Evolutionary conservation across 2,329 filamentous ascomycete genomes (phyloP).

Genomic region (Colletotrichum sp.): DNA sequence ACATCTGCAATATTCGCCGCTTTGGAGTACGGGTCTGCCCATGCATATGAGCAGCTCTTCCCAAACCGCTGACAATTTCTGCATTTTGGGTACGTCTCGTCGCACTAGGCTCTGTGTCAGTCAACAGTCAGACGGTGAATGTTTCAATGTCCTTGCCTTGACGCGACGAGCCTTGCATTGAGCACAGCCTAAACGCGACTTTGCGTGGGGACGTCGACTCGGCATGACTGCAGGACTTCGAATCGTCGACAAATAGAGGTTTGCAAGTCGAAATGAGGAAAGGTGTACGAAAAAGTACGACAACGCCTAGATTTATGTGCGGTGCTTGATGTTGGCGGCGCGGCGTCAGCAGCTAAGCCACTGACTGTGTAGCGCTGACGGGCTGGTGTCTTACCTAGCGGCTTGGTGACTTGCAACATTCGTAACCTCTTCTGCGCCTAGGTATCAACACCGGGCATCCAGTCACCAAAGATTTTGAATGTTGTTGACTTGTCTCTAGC

Average conservation of each 20-base stretch:
- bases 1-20: neutral
- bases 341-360: neutral
- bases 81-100: neutral
- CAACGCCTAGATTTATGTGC: neutral
- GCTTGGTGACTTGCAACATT: neutral
- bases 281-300: neutral
- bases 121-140: neutral
- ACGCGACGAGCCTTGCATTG: neutral
- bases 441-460: rapidly evolving
- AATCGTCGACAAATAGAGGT: neutral
- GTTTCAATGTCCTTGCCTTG: neutral
- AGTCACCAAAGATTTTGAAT: neutral
- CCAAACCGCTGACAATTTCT: neutral
- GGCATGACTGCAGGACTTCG: neutral
- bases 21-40: neutral
- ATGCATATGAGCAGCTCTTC: neutral
- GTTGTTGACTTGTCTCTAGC: neutral
- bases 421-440: neutral
- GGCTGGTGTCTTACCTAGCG: neutral
- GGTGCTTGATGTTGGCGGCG: neutral
- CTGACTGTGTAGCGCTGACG: neutral
- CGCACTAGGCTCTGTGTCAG: neutral
- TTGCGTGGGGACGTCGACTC: neutral
- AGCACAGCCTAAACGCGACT: neutral
- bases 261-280: neutral